Conservation (phyloP, 192 early-diverging fungal species). For the Piromyces finnis region DNA sequence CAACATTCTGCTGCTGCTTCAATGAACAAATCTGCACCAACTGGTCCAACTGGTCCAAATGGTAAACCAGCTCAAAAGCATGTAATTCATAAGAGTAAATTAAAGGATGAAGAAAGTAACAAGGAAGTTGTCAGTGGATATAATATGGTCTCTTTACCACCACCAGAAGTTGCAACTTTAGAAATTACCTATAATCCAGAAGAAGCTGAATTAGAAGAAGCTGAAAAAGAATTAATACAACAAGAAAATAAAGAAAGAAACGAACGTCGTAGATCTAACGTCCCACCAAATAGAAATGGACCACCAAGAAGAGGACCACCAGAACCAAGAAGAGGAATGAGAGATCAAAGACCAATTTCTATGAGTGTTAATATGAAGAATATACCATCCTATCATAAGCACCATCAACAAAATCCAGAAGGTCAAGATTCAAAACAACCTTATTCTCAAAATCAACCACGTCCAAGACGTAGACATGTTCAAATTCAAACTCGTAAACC, state of each 20-base stretch:
- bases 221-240: background rate
- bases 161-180: background rate
- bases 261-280: background rate
- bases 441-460: background rate
- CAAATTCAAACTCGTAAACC: background rate
- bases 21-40: no score
- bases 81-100: background rate
- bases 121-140: background rate
- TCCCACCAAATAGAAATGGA: background rate
- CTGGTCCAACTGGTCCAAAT: background rate
- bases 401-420: background rate
- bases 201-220: background rate
- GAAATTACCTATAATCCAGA: background rate
- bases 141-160: background rate
- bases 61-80: background rate
- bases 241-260: background rate
- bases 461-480: background rate
- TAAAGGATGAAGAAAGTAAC: background rate
- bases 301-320: background rate
- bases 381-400: background rate
- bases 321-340: background rate
- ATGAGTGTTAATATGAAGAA: background rate
- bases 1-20: background rate
- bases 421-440: background rate
- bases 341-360: background rate